A percentile compares a stretch with the other conserved stretches of the same genome.
Conservation (phyloP, 805 yeast genomes). For the Cyberlindnera mississippiensis region DNA sequence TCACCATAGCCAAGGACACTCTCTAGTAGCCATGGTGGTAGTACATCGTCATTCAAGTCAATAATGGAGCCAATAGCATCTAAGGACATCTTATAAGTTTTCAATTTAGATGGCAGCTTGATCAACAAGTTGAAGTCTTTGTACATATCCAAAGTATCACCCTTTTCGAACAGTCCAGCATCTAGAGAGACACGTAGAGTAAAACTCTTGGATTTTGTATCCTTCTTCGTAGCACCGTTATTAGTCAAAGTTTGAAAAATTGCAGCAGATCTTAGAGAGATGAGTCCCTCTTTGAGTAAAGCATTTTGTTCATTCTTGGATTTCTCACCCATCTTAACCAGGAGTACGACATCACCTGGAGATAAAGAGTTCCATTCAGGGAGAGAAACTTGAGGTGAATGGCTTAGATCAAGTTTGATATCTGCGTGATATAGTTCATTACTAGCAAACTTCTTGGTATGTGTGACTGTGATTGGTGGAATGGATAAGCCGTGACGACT, state of each 20-base stretch:
- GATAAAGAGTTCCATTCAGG: constrained; percentile 16
- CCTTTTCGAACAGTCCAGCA: not conserved
- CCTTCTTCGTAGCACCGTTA: not conserved
- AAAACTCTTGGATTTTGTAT: not conserved
- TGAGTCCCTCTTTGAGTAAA: constrained; percentile 11
- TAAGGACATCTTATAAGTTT: not conserved
- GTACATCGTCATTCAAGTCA: constrained; percentile 3
- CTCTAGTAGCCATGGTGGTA: constrained; percentile 36
- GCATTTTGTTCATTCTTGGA: constrained; percentile 7
- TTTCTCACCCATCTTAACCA: constrained; percentile 8
- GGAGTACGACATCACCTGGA: constrained; percentile 16
- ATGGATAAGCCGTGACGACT: constrained; percentile 18
- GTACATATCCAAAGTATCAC: constrained; percentile 1
- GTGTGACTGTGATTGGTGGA: not conserved
- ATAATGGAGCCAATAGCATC: constrained; percentile 4
- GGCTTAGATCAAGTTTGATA: not conserved
- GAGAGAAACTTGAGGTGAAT: not conserved
- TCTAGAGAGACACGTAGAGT: not conserved
- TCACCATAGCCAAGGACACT: constrained; percentile 32
- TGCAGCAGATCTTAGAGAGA: not conserved
- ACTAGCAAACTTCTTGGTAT: not conserved
- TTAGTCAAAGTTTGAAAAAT: not conserved
- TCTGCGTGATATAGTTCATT: not conserved
- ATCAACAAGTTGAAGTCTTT: constrained; percentile 26
- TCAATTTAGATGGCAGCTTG: constrained; percentile 16